A percentile compares a stretch with the other conserved stretches of the same genome.
Evolutionary conservation across 1,284 basidiomycete species (phyloP).

Genomic region (Schizopora paradoxa): DNA sequence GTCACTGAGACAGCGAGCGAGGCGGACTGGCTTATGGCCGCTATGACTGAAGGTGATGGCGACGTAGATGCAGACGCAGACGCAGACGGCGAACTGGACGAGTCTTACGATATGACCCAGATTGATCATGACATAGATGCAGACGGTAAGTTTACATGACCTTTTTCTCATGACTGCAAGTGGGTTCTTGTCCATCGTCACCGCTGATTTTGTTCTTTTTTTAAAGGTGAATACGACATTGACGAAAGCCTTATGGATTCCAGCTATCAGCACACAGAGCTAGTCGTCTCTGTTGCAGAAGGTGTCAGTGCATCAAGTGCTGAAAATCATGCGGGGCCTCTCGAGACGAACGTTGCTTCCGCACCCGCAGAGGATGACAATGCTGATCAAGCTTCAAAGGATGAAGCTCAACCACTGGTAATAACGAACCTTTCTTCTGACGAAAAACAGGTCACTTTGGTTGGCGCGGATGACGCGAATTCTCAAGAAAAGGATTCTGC

Average conservation of each 20-base stretch:
- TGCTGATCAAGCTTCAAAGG: not conserved
- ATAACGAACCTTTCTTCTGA: too few species aligned
- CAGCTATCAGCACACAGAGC: constrained; percentile 17
- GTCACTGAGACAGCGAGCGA: constrained; percentile 55
- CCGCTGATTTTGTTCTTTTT: constrained; percentile 44
- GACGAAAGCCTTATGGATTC: constrained; percentile 21
- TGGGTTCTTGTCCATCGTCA: constrained; percentile 37
- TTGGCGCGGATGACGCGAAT: too few species aligned
- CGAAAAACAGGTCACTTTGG: too few species aligned
- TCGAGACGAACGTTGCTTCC: not conserved
- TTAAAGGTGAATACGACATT: constrained; percentile 39
- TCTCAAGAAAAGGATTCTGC: too few species aligned
- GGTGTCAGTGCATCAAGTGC: too few species aligned
- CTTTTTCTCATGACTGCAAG: too few species aligned
- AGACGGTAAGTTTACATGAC: too few species aligned
- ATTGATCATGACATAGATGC: constrained; percentile 30
- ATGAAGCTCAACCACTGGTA: too few species aligned
- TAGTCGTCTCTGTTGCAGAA: too few species aligned
- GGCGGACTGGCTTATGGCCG: constrained; percentile 80
- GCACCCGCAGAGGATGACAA: not conserved
- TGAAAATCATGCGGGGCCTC: constrained; percentile 11
- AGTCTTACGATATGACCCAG: constrained; percentile 35
- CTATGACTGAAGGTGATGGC: constrained; percentile 61
- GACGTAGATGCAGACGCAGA: constrained; percentile 33
- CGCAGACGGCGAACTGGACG: constrained; percentile 36